phyloP scores from a whole-genome alignment of 2,329 filamentous ascomycete genomes.

The Aspergillus proliferans region DNA sequence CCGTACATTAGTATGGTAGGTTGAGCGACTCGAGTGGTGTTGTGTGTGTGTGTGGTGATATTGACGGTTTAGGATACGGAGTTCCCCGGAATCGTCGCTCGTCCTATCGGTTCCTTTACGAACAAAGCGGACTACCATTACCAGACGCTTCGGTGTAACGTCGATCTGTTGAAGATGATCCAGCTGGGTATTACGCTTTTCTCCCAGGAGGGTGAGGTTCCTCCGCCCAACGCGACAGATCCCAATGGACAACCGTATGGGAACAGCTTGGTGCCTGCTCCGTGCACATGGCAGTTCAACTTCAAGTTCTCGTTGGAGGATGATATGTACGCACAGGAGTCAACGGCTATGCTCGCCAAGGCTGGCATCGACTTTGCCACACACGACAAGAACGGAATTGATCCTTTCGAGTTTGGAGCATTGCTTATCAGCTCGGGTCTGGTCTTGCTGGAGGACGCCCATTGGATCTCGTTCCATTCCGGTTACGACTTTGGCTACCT shows the following conservation, averaged over 20 bases:
- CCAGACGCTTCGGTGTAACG: conserved; percentile 93
- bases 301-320: conserved; percentile 91
- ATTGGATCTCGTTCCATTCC: conserved; percentile 96
- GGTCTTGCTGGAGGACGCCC: conserved; percentile 77
- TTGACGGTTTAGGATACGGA: conserved; percentile 69
- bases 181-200: conserved; percentile 94
- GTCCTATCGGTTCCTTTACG: conserved; percentile 89
- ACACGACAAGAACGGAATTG: conserved; percentile 82
- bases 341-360: conserved; percentile 81
- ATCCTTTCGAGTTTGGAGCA: conserved; percentile 80
- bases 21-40: conserved; percentile 4
- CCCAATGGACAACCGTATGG: conserved; percentile 46
- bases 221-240: conserved; percentile 60
- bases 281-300: conserved; percentile 98
- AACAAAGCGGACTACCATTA: conserved; percentile 98
- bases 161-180: conserved; percentile 95
- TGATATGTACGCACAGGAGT: conserved; percentile 97
- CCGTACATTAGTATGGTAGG: conserved; percentile 96
- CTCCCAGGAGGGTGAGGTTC: conserved; percentile 80
- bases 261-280: conserved; percentile 55
- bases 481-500: conserved; percentile 98
- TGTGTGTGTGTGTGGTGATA: background rate
- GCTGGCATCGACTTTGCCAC: conserved; percentile 87
- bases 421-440: conserved; percentile 87
- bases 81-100: conserved; percentile 93